A percentile compares a stretch with the other conserved stretches of the same genome.
phyloP scores from a whole-genome alignment of 2,329 filamentous ascomycete species.

The Stagonosporopsis cucurbitacearum region DNA sequence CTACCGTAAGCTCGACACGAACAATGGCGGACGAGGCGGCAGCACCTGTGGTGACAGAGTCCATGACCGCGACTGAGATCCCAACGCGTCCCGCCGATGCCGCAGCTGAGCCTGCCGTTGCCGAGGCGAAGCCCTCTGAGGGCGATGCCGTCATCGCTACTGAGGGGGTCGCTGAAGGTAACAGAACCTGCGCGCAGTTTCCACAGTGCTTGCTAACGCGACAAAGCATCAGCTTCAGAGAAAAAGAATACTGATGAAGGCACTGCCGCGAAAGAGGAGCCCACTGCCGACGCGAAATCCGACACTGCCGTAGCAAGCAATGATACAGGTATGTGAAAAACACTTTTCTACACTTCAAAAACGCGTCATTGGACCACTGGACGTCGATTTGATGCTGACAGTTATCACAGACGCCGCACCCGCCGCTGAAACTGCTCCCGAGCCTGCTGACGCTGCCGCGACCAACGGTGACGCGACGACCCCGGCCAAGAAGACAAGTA shows the following conservation, averaged over 20 bases:
- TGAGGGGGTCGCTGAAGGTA: slow-evolving; percentile 41
- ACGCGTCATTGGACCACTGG: neutral
- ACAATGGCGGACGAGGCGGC: slow-evolving; percentile 49
- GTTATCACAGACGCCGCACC: slow-evolving; percentile 41
- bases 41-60: slow-evolving; percentile 35
- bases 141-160: slow-evolving; percentile 37
- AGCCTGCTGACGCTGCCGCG: slow-evolving; percentile 47
- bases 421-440: slow-evolving; percentile 31
- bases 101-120: slow-evolving; percentile 35
- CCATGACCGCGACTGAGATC: slow-evolving; percentile 37
- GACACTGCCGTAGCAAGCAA: slow-evolving; percentile 28
- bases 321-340: slow-evolving; percentile 34
- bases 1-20: slow-evolving; percentile 39
- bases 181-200: slow-evolving; percentile 14
- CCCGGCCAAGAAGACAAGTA: slow-evolving; percentile 38
- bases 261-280: slow-evolving; percentile 27
- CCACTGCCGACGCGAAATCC: slow-evolving; percentile 35
- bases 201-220: slow-evolving; percentile 27
- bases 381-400: slow-evolving; percentile 21
- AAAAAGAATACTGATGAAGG: slow-evolving; percentile 29
- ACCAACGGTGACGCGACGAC: slow-evolving; percentile 54
- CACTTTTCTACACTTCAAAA: neutral
- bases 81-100: slow-evolving; percentile 41
- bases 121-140: slow-evolving; percentile 39
- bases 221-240: slow-evolving; percentile 25